Percentiles rank a stretch among this genome's conserved stretches.
These are phyloP conservation scores for Codiaeum variegatum DNA, from an alignment of 441 rosid genomes.

Conservation along the genomic window DNA sequence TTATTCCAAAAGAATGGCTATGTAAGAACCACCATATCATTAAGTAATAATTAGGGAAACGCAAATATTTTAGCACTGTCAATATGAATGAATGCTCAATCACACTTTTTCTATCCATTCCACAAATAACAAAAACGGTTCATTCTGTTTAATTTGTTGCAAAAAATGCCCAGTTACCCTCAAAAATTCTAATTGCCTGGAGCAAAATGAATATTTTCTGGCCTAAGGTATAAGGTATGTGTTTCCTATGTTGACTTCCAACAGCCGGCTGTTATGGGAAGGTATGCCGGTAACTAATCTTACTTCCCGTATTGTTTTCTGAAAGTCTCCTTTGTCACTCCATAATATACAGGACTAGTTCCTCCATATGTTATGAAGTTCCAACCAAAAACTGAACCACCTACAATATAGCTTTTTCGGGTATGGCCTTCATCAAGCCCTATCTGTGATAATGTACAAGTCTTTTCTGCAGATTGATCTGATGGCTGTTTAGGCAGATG, in stretches of 20 bases:
- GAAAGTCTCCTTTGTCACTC: slow-evolving; percentile 34
- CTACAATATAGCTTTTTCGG: slow-evolving; percentile 31
- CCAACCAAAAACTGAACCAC: slow-evolving; percentile 44
- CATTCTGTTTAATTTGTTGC: background rate
- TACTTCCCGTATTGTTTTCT: slow-evolving; percentile 3
- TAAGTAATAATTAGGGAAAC: too few relatives aligned
- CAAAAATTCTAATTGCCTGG: background rate
- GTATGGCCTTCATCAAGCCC: slow-evolving; percentile 12
- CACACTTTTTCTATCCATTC: background rate
- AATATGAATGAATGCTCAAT: background rate
- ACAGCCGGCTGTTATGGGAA: background rate
- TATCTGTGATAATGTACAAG: slow-evolving; percentile 11
- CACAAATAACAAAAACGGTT: background rate
- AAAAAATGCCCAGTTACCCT: background rate
- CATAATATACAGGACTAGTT: slow-evolving; percentile 31
- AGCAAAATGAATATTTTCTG: slow-evolving; percentile 1
- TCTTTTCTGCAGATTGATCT: slow-evolving; percentile 12
- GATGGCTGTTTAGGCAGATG: slow-evolving; percentile 5
- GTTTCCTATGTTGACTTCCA: background rate
- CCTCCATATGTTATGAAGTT: slow-evolving; percentile 38
- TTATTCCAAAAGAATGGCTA: too few relatives aligned
- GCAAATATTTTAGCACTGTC: too few relatives aligned
- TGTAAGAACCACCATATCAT: too few relatives aligned
- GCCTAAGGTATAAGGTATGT: background rate
- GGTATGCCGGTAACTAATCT: background rate